phyloP scores from a whole-genome alignment of 169 alveolate genomes.

The Cryptosporidium baileyi region DNA sequence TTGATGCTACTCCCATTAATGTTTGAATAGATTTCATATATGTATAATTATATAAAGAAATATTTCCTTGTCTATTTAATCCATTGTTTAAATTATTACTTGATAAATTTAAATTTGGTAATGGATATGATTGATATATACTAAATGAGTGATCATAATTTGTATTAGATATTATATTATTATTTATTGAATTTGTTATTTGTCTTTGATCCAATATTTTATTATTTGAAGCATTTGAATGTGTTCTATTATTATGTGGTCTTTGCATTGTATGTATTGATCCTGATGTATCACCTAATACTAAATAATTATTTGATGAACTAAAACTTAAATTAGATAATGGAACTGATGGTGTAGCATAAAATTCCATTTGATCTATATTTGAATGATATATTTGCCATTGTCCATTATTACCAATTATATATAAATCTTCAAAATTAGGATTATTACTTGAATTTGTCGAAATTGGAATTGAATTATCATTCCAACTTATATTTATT shows the following conservation, averaged over 20 bases:
- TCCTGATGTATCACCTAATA: slow-evolving; percentile 57
- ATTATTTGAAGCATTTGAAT: not conserved
- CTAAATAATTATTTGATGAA: slow-evolving; percentile 31
- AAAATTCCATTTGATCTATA: slow-evolving; percentile 54
- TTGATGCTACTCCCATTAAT: slow-evolving; percentile 58
- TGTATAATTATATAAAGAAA: slow-evolving; percentile 16
- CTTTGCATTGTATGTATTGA: slow-evolving; percentile 67
- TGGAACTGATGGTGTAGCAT: slow-evolving; percentile 69
- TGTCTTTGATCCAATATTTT: slow-evolving; percentile 4
- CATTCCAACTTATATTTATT: slow-evolving; percentile 52
- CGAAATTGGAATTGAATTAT: slow-evolving; percentile 16
- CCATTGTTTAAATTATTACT: not conserved
- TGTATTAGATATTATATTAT: not conserved
- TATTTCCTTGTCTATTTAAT: not conserved
- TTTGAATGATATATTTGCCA: slow-evolving; percentile 62
- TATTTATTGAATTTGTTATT: not conserved
- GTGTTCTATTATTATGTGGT: not conserved
- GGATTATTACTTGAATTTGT: not conserved
- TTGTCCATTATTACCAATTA: slow-evolving; percentile 59
- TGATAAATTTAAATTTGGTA: slow-evolving; percentile 8
- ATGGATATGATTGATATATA: slow-evolving; percentile 34
- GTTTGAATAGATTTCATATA: slow-evolving; percentile 52
- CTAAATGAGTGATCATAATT: slow-evolving; percentile 5
- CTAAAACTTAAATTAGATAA: slow-evolving; percentile 19
- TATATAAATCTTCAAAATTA: slow-evolving; percentile 42